Conservation (phyloP, 2,329 filamentous ascomycete genomes). For the Clarireedia paspali region DNA sequence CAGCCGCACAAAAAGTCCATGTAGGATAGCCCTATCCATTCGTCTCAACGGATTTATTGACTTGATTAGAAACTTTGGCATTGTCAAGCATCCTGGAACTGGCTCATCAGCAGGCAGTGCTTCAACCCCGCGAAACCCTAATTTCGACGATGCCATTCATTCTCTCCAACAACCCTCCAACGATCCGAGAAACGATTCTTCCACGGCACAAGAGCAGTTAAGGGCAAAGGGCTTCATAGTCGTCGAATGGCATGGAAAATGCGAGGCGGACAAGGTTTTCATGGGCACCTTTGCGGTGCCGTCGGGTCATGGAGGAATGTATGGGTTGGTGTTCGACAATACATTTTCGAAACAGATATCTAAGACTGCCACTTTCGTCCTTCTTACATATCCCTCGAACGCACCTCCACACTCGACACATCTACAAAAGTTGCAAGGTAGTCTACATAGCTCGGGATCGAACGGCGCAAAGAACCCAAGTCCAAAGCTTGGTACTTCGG, state of each 20-base stretch:
- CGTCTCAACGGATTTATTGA: conserved; percentile 14
- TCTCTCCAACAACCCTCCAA: conserved; percentile 33
- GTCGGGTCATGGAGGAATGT: conserved; percentile 75
- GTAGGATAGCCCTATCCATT: conserved; percentile 33
- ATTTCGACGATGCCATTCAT: conserved; percentile 19
- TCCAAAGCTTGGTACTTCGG: conserved; percentile 37
- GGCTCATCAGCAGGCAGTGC: conserved; percentile 31
- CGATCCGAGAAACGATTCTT: conserved; percentile 51
- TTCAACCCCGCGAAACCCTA: conserved; percentile 15
- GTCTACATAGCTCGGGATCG: conserved; percentile 33
- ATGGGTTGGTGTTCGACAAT: conserved; percentile 95
- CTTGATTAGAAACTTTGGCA: conserved; percentile 70
- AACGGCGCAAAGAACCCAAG: conserved; percentile 39
- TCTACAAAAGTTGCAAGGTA: conserved; percentile 48
- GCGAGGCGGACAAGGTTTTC: conserved; percentile 90
- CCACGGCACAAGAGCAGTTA: conserved; percentile 55
- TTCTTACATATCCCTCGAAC: conserved; percentile 86
- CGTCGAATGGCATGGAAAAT: conserved; percentile 86
- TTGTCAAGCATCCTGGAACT: conserved; percentile 89
- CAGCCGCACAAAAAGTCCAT: conserved; percentile 98
- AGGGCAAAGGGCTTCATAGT: conserved; percentile 60
- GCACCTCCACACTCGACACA: conserved; percentile 68
- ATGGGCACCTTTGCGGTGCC: conserved; percentile 82
- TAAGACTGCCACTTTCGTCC: conserved; percentile 90
- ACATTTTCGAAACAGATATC: conserved; percentile 94